Percentiles rank a stretch among this genome's conserved stretches.
These are phyloP conservation scores for Melaleuca alternifolia DNA, from an alignment of 345 rosid species.

Conservation along the genomic window DNA sequence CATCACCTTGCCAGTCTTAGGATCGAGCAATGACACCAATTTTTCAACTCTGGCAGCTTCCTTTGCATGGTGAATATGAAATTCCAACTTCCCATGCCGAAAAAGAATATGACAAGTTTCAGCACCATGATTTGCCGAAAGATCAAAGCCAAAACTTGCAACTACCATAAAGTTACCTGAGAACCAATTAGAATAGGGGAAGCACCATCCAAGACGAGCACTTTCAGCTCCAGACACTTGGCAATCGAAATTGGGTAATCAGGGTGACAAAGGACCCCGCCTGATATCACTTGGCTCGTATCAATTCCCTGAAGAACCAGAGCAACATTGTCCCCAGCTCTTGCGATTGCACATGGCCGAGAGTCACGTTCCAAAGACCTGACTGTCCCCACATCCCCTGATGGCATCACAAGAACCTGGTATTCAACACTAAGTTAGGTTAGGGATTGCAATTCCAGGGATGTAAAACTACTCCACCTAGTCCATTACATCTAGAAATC, in stretches of 20 bases:
- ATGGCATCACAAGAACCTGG: conserved; percentile 85
- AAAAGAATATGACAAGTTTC: background rate
- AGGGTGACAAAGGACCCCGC: conserved; percentile 90
- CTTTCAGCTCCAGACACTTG: conserved; percentile 61
- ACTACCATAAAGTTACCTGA: conserved; percentile 31
- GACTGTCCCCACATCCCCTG: conserved; percentile 65
- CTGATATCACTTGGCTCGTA: conserved; percentile 54
- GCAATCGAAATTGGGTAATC: conserved; percentile 70
- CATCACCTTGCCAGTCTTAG: conserved; percentile 74
- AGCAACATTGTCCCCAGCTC: conserved; percentile 85
- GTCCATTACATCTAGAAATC: background rate
- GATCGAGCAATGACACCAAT: conserved; percentile 58
- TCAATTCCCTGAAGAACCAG: conserved; percentile 69
- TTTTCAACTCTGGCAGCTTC: conserved; percentile 68
- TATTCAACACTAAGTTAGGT: background rate
- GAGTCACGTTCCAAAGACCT: conserved; percentile 72
- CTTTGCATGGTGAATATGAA: conserved; percentile 79
- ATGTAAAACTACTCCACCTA: background rate
- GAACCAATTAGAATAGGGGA: conserved; percentile 76
- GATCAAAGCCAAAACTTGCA: background rate
- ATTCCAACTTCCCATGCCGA: conserved; percentile 55
- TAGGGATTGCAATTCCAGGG: background rate
- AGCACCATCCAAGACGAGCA: conserved; percentile 62
- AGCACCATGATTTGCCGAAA: background rate
- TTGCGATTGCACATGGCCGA: conserved; percentile 51